Conservation (phyloP, 306 rosid species). For the Elaeagnus macrophylla region DNA sequence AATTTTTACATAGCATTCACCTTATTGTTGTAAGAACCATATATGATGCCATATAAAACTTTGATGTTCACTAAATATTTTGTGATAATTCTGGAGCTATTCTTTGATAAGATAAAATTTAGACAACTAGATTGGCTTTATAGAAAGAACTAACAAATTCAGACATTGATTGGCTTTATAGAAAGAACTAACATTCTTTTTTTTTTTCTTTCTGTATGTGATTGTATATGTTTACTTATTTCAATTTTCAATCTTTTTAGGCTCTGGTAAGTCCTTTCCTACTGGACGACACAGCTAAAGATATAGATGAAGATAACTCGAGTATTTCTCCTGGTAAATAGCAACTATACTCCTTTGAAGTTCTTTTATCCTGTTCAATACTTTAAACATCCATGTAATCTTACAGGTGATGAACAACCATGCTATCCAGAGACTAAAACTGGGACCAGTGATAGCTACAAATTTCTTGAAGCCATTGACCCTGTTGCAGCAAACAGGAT, state of each 20-base stretch:
- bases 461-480: slow-evolving; percentile 61
- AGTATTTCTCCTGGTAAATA: slow-evolving; percentile 34
- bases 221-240: neutral
- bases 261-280: slow-evolving; percentile 84
- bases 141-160: neutral
- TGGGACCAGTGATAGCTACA: slow-evolving; percentile 32
- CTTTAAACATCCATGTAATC: neutral
- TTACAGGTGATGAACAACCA: slow-evolving; percentile 27
- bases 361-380: slow-evolving; percentile 2
- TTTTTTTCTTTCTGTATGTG: neutral
- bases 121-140: neutral
- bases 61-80: neutral
- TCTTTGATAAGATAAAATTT: no score
- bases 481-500: slow-evolving; percentile 82
- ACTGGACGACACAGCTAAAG: slow-evolving; percentile 54
- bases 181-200: neutral
- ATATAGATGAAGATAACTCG: slow-evolving; percentile 29
- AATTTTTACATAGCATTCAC: no score
- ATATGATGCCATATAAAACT: neutral
- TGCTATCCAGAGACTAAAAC: slow-evolving; percentile 25
- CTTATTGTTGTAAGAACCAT: neutral
- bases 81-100: neutral
- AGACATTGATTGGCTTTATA: neutral
- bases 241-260: slow-evolving; percentile 26
- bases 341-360: slow-evolving; percentile 5